phyloP scores from a whole-genome alignment of 1,284 basidiomycete species.

The Papiliotrema nemorosa region DNA sequence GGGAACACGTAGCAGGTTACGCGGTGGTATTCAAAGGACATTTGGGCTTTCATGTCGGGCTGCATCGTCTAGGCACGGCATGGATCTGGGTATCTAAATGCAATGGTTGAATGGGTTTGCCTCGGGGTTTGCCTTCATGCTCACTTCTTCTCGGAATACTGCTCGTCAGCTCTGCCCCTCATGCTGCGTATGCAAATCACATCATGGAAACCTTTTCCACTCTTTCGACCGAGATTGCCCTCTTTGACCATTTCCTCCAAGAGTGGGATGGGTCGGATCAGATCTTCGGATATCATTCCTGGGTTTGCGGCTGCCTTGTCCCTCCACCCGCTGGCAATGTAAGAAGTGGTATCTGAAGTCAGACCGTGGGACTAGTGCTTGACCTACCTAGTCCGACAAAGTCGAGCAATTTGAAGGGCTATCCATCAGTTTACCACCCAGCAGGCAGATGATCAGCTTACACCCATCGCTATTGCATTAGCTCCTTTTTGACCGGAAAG shows the following conservation, averaged over 20 bases:
- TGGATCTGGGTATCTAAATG: too few species aligned
- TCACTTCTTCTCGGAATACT: neutral
- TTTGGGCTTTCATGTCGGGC: neutral
- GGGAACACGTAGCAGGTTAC: neutral
- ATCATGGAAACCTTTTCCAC: constrained; percentile 50
- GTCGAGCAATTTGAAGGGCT: constrained; percentile 58
- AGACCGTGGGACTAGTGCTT: constrained; percentile 1
- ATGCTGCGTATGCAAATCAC: constrained; percentile 15
- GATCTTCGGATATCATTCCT: constrained; percentile 49
- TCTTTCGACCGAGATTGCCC: constrained; percentile 57
- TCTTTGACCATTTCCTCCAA: constrained; percentile 55
- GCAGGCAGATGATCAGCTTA: constrained; percentile 19
- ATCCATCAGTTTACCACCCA: constrained; percentile 13
- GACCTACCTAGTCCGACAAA: constrained; percentile 55
- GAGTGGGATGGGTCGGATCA: constrained; percentile 51
- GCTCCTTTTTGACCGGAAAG: neutral
- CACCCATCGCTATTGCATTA: constrained; percentile 42
- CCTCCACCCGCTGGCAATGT: constrained; percentile 57
- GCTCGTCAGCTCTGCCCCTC: constrained; percentile 1
- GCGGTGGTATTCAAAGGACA: too few species aligned
- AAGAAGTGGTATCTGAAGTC: constrained; percentile 45
- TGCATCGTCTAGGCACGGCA: constrained; percentile 8
- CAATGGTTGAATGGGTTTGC: too few species aligned
- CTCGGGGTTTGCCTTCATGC: neutral
- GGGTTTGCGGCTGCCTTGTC: constrained; percentile 47